Base-by-base conservation (phyloP, 2,329 filamentous ascomycete species). In the Ophiognomonia clavigignenti-juglandacearum region DNA sequence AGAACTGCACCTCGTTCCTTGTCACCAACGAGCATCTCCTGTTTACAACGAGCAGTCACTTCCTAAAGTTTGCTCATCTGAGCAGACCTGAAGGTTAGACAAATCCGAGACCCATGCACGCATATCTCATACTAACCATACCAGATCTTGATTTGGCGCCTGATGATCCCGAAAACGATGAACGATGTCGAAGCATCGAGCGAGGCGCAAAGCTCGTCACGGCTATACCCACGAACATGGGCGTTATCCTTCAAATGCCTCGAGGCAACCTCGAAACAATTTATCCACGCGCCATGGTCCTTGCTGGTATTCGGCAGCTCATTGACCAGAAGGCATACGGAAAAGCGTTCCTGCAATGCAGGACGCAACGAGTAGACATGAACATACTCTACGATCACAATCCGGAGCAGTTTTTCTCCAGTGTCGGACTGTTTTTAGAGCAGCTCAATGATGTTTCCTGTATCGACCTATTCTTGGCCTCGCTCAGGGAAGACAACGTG, bases 251-350 rank as follows among this genome's bases (percentile, higher is more conserved):
- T 4, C 93, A 98, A 63, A 96, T 96, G 88, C 93, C 93, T 1
- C 79, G 93, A 58, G 93, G 93, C 18, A 98, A 98, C 56, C 70
- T 97, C 2, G 93, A 98, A 66, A 97, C 92, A 0, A 91, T 97
- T 41, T 97, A 85, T 60, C 93, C 93, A 14, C 80, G 93, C 50
- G 92, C 92, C 13, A 84, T 98, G 68, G 92, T 98, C 1, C 74
- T 98, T 40, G 89, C 90, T 2, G 91, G 90, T 22, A 95, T 98
- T 47, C 81, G 93, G 39, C 79, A 80, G 41, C 81, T 86, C 43
- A 88, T 98, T 43, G 85, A 90, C 45, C 73, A 78, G 26, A 87
- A 86, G 62, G 82, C 93, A 57, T 98, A 96, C 60, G 80, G 78
- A 40, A 81, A 80, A 43, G 93, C 93, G 0, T 98, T 96, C 62